Evolutionary conservation across 192 early-diverging fungal species (phyloP).

Genomic region (Chytriomyces sp.): DNA sequence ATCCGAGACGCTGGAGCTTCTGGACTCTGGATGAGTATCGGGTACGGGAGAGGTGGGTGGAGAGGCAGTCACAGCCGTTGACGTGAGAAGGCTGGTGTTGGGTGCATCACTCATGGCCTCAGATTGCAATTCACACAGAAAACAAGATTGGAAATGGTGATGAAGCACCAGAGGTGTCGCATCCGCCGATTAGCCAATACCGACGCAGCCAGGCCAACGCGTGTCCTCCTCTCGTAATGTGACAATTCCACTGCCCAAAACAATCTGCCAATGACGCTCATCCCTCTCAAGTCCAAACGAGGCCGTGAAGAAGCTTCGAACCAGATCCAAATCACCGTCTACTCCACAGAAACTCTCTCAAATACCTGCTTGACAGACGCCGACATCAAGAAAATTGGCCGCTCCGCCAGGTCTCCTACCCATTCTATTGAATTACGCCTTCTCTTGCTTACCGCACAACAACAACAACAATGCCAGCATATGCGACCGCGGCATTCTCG

Average conservation of each 20-base stretch:
- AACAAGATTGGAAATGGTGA: no score
- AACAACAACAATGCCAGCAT: constrained; percentile 1
- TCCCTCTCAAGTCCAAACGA: neutral
- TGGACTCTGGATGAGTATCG: neutral
- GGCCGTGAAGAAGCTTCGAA: neutral
- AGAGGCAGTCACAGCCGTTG: neutral
- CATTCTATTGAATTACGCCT: neutral
- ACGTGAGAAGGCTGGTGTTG: constrained; percentile 5
- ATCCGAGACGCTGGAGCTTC: no score
- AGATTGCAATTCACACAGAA: no score
- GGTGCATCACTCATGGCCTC: no score
- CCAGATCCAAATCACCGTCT: constrained; percentile 14
- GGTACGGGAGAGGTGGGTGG: neutral
- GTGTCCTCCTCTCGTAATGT: no score
- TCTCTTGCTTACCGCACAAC: constrained; percentile 3
- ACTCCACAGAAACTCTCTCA: constrained; percentile 5
- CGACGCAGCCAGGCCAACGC: no score
- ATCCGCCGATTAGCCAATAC: no score
- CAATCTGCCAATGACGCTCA: no score
- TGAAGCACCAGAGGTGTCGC: no score
- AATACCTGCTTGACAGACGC: neutral
- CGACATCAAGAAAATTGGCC: constrained; percentile 24
- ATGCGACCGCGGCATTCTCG: constrained; percentile 24
- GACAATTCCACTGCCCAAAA: no score
- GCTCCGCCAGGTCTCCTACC: constrained; percentile 19